These are phyloP conservation scores for Aciculosporium take DNA, from an alignment of 2,329 filamentous ascomycete genomes.

Conservation along the genomic window DNA sequence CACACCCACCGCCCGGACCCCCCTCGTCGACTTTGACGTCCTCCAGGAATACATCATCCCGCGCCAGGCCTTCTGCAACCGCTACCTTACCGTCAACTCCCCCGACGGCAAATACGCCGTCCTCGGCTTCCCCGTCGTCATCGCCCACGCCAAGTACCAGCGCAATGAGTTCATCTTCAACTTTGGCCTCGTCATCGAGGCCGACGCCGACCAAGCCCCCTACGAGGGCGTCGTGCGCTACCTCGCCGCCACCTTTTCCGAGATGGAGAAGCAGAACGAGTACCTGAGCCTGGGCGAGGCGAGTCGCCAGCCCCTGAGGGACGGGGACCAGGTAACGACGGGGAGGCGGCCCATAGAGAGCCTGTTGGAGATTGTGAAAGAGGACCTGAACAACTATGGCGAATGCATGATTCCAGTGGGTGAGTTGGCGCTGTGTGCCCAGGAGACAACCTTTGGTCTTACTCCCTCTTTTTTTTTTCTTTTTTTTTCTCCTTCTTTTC, in stretches of 20 bases:
- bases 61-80: conserved; percentile 87
- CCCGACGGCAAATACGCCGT: conserved; percentile 57
- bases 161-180: conserved; percentile 99
- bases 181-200: conserved; percentile 70
- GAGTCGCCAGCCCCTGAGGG: conserved; percentile 18
- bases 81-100: conserved; percentile 67
- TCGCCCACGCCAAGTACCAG: conserved; percentile 67
- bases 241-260: conserved; percentile 70
- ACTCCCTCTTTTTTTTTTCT: no score
- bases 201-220: conserved; percentile 52
- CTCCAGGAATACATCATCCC: conserved; percentile 90
- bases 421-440: no score
- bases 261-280: conserved; percentile 80
- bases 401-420: conserved; percentile 98
- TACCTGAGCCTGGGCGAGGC: conserved; percentile 55
- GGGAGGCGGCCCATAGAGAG: conserved; percentile 61
- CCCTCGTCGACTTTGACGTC: conserved; percentile 72
- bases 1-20: conserved; percentile 22
- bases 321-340: conserved; percentile 19
- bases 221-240: conserved; percentile 79
- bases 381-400: conserved; percentile 91
- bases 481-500: neutral
- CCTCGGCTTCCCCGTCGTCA: conserved; percentile 78
- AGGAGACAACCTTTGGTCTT: no score
- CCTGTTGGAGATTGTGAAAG: conserved; percentile 63